Evolutionary conservation across 2,329 filamentous ascomycete species (phyloP).

Genomic region (Fusarium sp.): DNA sequence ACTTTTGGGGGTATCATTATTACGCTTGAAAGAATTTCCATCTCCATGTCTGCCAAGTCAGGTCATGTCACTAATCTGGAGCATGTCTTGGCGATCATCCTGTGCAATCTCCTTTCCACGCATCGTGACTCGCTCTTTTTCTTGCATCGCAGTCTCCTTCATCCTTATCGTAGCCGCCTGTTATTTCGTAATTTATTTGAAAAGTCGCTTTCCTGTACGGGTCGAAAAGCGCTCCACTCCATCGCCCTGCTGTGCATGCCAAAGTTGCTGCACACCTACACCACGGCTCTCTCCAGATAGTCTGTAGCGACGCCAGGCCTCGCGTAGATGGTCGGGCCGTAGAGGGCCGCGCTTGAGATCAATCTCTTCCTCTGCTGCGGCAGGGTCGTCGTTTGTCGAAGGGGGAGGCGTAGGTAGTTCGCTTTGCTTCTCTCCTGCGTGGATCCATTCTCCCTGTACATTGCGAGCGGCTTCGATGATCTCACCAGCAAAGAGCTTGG

Average conservation of each 20-base stretch:
- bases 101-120: not conserved
- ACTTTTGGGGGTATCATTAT: constrained; percentile 30
- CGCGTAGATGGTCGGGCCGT: constrained; percentile 77
- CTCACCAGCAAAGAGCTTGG: constrained; percentile 80
- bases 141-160: not conserved
- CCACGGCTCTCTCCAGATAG: constrained; percentile 69
- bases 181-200: constrained; percentile 52
- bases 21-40: constrained; percentile 29
- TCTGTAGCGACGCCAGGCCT: constrained; percentile 76
- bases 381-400: constrained; percentile 45
- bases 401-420: constrained; percentile 58
- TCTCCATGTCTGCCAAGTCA: not conserved
- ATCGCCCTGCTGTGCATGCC: constrained; percentile 68
- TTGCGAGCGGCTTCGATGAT: constrained; percentile 76
- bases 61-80: not conserved
- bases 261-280: constrained; percentile 67
- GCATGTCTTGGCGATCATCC: constrained; percentile 1
- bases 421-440: constrained; percentile 65
- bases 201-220: constrained; percentile 62
- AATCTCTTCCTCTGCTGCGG: constrained; percentile 39
- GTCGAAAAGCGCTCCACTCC: constrained; percentile 69
- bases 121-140: not conserved
- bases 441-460: constrained; percentile 77
- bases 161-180: not conserved
- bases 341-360: constrained; percentile 63